Percentiles rank a stretch among this genome's conserved stretches.
Conservation (phyloP, 345 rosid species). For the Citrus maxima region DNA sequence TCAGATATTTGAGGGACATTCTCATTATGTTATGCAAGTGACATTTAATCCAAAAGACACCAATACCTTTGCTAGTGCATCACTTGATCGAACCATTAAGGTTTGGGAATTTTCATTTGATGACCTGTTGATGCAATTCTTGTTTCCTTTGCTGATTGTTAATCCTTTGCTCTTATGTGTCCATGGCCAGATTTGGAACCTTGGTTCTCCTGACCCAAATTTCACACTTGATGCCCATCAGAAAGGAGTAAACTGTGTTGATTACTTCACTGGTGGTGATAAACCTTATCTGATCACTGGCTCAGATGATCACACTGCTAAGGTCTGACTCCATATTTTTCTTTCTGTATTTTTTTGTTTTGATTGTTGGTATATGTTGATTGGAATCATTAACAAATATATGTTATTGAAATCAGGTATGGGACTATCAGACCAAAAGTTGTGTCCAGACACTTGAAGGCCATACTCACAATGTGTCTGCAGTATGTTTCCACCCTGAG, state of each 20-base stretch:
- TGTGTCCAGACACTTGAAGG: constrained; percentile 94
- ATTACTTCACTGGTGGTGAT: constrained; percentile 94
- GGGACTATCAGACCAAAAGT: constrained; percentile 96
- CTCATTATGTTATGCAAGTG: constrained; percentile 99
- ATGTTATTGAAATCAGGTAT: constrained; percentile 45
- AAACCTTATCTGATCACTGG: constrained; percentile 90
- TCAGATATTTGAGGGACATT: constrained; percentile 96
- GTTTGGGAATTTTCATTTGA: constrained; percentile 25
- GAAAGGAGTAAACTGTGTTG: constrained; percentile 92
- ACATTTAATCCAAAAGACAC: constrained; percentile 95
- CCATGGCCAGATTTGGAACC: constrained; percentile 77
- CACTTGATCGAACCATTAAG: constrained; percentile 97
- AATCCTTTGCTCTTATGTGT: constrained; percentile 16
- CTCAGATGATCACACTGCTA: constrained; percentile 94
- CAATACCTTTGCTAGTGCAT: constrained; percentile 97
- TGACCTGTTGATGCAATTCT: neutral
- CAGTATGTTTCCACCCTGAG: constrained; percentile 93
- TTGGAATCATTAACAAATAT: constrained; percentile 22
- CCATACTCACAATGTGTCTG: constrained; percentile 91
- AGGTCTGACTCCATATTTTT: constrained; percentile 39
- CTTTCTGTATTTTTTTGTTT: neutral
- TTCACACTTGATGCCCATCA: constrained; percentile 94
- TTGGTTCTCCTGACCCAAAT: constrained; percentile 92
- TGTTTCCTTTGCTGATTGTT: constrained; percentile 12
- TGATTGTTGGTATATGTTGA: constrained; percentile 9